Base-by-base conservation (phyloP, 2,329 filamentous ascomycete species). In the Ascochyta koolunga region DNA sequence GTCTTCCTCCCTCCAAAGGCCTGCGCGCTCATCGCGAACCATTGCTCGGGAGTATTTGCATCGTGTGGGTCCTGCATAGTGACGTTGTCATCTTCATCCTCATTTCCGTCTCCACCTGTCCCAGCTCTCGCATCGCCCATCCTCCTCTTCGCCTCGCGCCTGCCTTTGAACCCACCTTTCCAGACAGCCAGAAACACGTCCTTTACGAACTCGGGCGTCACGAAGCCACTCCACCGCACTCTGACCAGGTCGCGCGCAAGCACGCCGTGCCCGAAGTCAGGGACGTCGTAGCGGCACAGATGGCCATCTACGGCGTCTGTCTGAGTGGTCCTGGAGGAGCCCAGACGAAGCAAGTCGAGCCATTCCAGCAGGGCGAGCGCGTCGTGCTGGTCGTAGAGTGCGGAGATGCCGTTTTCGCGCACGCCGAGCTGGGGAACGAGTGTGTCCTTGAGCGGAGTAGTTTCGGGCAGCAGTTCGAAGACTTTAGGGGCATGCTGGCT, bases 301-400 rank as follows among this genome's bases (percentile, higher is more conserved):
- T 88, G 90, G 0, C 84, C 77, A 71, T 93, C 88, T 27, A 91
- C 81, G n/a, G n/a, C n/a, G n/a, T 5, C 67, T 69, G 70, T 93
- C 89, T 75, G 70, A 10, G 73, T 65, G 16, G 93, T 69, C 21
- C 89, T 80, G n/a, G 87, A 85, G 50, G 89, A 91, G 9, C 79
- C 76, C 0, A 92, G 78, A 10, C 83, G 80, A 5, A 88, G 70
- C n/a, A 96, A 75, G 2, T 86, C 86, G 0, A 93, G 68, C 87
- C 89, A 95, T 74, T 95, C 90, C 60, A 92, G 86, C 11, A 88
- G 68, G 16, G 87, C 85, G 0, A 82, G 79, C 1, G 84, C 83
- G 56, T 91, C 86, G 53, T 89, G 85, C 31, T 90, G 78, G 7
- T 83, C 81, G 36, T 78, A 76, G 45, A 75, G 71, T 33, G 79